A percentile compares a stretch with the other conserved stretches of the same genome.
These are phyloP conservation scores for Cornus kousa DNA, from an alignment of 148 eudicot species.

Conservation along the genomic window DNA sequence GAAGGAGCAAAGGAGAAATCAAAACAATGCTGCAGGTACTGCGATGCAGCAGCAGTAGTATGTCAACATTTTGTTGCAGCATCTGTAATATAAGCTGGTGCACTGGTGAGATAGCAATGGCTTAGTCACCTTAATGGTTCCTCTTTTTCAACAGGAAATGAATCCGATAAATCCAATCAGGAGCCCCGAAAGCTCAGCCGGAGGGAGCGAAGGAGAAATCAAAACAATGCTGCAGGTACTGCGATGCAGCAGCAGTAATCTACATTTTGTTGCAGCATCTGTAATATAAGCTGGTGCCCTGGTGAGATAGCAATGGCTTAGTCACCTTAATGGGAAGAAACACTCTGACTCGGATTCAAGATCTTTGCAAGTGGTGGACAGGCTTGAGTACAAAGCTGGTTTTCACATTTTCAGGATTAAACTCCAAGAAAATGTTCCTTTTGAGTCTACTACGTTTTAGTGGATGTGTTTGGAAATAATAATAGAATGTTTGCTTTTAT, in stretches of 20 bases:
- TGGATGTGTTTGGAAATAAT: no score
- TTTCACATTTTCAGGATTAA: no score
- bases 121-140: not conserved
- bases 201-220: not conserved
- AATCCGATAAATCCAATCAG: not conserved
- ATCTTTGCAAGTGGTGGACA: no score
- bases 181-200: not conserved
- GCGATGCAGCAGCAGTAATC: not conserved
- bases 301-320: not conserved
- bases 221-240: not conserved
- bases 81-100: constrained; percentile 6
- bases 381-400: no score
- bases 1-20: not conserved
- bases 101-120: not conserved
- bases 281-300: not conserved
- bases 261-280: not conserved
- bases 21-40: not conserved
- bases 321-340: not conserved
- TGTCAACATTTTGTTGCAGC: not conserved
- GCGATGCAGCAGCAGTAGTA: not conserved
- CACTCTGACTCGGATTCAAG: not conserved
- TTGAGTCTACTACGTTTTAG: no score
- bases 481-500: no score
- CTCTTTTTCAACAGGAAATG: not conserved
- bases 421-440: no score